Percentiles rank a stretch among this genome's conserved stretches.
Evolutionary conservation across 768 basidiomycete genomes (phyloP).

Genomic region (Suillus fuscotomentosus): DNA sequence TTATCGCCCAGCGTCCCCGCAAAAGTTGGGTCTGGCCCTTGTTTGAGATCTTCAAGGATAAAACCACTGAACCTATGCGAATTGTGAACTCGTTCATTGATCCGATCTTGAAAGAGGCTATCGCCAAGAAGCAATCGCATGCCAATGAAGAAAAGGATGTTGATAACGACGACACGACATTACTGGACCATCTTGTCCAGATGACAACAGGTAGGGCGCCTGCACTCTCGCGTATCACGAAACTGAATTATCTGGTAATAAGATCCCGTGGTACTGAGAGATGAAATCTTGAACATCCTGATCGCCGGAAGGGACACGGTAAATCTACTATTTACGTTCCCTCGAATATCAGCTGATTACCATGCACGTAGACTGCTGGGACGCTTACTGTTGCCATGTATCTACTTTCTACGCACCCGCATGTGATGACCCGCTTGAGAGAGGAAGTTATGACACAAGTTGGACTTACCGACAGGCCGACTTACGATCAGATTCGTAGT

Average conservation of each 20-base stretch:
- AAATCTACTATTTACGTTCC: neutral
- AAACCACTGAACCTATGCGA: constrained; percentile 47
- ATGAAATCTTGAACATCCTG: constrained; percentile 34
- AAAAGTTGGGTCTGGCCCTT: constrained; percentile 55
- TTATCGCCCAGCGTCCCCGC: constrained; percentile 41
- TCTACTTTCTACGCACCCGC: constrained; percentile 49
- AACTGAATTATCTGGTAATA: neutral
- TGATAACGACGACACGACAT: constrained; percentile 40
- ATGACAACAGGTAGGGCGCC: constrained; percentile 39
- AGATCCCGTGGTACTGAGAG: constrained; percentile 29
- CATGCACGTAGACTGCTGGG: constrained; percentile 32
- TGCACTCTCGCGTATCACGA: constrained; percentile 30
- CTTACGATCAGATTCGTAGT: constrained; percentile 53
- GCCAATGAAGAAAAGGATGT: constrained; percentile 19
- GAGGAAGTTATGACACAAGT: constrained; percentile 55
- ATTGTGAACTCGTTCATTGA: constrained; percentile 52
- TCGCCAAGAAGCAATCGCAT: constrained; percentile 38
- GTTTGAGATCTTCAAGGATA: constrained; percentile 47
- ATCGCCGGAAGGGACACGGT: constrained; percentile 28
- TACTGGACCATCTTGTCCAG: constrained; percentile 56
- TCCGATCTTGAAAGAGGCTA: constrained; percentile 42
- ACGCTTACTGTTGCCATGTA: constrained; percentile 39
- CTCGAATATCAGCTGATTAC: constrained; percentile 32
- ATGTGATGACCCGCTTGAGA: constrained; percentile 44
- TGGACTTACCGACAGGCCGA: constrained; percentile 46